These are phyloP conservation scores for Dicorynia guianensis DNA, from an alignment of 306 rosid genomes.

Conservation along the genomic window DNA sequence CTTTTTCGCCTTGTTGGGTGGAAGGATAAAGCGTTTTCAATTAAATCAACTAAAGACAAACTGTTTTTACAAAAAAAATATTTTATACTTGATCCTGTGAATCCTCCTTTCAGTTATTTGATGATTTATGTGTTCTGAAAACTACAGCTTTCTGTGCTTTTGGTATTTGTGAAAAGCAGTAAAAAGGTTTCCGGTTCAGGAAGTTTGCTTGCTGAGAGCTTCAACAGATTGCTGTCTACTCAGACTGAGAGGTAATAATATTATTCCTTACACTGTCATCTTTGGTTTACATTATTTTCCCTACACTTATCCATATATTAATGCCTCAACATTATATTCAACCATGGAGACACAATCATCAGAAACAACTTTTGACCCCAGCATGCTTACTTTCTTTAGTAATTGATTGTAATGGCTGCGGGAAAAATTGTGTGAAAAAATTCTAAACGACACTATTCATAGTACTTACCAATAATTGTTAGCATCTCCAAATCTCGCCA, in stretches of 20 bases:
- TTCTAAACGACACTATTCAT: too few relatives aligned
- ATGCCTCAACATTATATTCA: background rate
- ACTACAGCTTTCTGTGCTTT: constrained; percentile 30
- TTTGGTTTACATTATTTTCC: background rate
- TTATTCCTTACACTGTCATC: background rate
- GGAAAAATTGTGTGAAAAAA: background rate
- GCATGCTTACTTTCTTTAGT: too few relatives aligned
- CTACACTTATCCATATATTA: background rate
- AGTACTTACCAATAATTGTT: too few relatives aligned
- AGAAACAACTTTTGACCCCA: background rate
- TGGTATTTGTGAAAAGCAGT: constrained; percentile 47
- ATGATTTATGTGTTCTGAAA: constrained; percentile 16
- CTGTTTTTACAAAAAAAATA: background rate
- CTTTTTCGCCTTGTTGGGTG: constrained; percentile 1
- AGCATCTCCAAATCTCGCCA: too few relatives aligned
- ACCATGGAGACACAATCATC: background rate
- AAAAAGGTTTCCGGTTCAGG: constrained; percentile 42
- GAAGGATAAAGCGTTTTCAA: background rate
- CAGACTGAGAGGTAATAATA: constrained; percentile 51
- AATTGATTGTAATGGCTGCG: background rate
- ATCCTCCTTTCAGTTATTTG: constrained; percentile 33
- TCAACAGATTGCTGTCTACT: constrained; percentile 57
- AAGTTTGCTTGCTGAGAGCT: constrained; percentile 52
- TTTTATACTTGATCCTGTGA: constrained; percentile 16
- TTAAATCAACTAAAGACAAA: background rate